Conservation (phyloP, 1,284 basidiomycete species). For the Gomphus bonarii region DNA sequence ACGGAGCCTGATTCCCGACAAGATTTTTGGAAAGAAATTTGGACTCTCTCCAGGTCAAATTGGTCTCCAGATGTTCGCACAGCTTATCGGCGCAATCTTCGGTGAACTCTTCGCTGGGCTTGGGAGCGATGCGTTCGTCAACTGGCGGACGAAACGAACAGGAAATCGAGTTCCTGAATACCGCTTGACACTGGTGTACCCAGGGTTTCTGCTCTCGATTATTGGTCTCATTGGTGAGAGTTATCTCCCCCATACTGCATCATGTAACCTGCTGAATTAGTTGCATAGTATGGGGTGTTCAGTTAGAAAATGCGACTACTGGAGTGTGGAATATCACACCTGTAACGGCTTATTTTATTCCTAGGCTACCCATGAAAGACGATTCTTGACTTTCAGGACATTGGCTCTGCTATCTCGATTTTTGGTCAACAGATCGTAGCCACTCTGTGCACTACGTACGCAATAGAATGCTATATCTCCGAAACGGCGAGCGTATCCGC, state of each 20-base stretch:
- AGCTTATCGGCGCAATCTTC: conserved; percentile 13
- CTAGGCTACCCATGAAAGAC: background rate
- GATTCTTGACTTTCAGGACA: background rate
- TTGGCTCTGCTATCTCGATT: conserved; percentile 1
- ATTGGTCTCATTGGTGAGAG: conserved; percentile 1
- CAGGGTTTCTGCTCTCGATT: conserved; percentile 1
- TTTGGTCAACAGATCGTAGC: conserved; percentile 7
- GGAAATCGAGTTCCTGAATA: conserved; percentile 2
- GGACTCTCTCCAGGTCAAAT: conserved; percentile 12
- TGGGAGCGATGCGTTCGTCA: conserved; percentile 13
- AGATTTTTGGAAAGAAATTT: conserved; percentile 5
- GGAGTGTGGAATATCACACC: conserved; percentile 5
- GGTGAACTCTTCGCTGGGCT: conserved; percentile 12
- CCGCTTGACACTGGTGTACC: background rate
- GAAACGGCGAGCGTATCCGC: background rate
- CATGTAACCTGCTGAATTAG: background rate
- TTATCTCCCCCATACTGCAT: background rate
- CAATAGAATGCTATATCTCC: background rate
- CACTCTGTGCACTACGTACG: conserved; percentile 2
- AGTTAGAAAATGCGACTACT: background rate
- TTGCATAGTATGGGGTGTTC: conserved; percentile 1
- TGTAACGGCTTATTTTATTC: background rate
- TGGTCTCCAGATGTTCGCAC: conserved; percentile 13
- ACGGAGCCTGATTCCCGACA: background rate
- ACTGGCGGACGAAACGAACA: conserved; percentile 8